Percentiles rank a stretch among this genome's conserved stretches.
phyloP scores from a whole-genome alignment of 2,329 filamentous ascomycete genomes.

The Trichoderma atroviride region DNA sequence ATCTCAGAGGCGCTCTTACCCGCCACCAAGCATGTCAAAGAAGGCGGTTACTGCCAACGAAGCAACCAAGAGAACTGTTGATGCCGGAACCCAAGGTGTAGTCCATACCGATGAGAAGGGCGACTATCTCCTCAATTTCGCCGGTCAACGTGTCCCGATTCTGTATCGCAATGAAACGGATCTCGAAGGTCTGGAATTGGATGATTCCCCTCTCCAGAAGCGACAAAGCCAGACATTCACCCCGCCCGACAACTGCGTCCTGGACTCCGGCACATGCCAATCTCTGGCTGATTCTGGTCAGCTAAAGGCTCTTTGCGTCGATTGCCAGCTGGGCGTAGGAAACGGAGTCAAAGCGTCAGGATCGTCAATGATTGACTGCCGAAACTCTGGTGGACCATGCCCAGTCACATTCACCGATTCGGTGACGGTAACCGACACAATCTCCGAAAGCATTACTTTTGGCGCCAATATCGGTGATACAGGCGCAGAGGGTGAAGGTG shows the following conservation, averaged over 20 bases:
- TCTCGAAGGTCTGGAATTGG: background rate
- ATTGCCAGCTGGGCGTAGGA: conserved; percentile 21
- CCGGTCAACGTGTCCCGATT: conserved; percentile 13
- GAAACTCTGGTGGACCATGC: conserved; percentile 18
- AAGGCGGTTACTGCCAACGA: background rate
- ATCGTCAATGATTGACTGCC: conserved; percentile 14
- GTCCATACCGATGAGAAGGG: conserved; percentile 5
- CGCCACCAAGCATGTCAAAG: conserved; percentile 3
- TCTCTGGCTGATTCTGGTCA: conserved; percentile 20
- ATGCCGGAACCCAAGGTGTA: background rate
- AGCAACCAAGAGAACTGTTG: background rate
- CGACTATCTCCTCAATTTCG: conserved; percentile 11
- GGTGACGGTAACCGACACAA: conserved; percentile 21
- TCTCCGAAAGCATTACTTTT: conserved; percentile 17
- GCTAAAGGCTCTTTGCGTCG: conserved; percentile 20
- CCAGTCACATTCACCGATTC: conserved; percentile 23
- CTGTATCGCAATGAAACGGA: conserved; percentile 13
- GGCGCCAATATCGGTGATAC: conserved; percentile 24
- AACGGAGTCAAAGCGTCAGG: conserved; percentile 21
- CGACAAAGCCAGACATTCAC: conserved; percentile 23
- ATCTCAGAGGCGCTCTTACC: conserved; percentile 4
- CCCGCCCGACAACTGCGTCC: background rate
- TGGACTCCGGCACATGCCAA: conserved; percentile 17
- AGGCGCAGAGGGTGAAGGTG: conserved; percentile 1
- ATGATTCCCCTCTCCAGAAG: background rate